phyloP scores from a whole-genome alignment of 2,329 filamentous ascomycete genomes.

The Chaetothyriales sp. region DNA sequence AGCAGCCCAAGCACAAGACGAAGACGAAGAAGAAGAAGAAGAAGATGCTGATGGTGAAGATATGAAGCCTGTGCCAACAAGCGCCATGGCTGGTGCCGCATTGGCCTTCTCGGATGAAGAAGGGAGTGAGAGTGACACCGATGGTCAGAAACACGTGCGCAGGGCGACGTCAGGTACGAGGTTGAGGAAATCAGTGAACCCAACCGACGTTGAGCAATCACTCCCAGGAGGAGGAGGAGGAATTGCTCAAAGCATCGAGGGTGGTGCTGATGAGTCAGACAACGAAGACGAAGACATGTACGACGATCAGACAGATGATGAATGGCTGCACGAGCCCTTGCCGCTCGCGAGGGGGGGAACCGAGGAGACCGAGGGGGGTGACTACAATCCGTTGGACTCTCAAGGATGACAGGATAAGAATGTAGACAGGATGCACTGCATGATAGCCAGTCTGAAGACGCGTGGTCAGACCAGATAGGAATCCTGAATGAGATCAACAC shows the following conservation, averaged over 20 bases:
- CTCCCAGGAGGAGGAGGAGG: neutral
- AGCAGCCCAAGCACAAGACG: constrained; percentile 2
- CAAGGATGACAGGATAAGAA: neutral
- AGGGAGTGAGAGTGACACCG: constrained; percentile 2
- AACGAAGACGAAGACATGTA: constrained; percentile 3
- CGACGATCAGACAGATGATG: constrained; percentile 6
- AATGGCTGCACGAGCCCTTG: constrained; percentile 5
- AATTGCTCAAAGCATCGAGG: neutral
- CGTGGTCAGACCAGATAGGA: too few relatives aligned
- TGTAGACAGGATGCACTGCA: neutral
- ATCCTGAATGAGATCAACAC: neutral
- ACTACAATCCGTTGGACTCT: constrained; percentile 3
- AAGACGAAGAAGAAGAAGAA: constrained; percentile 1
- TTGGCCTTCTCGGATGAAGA: constrained; percentile 15
- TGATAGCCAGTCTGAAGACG: neutral
- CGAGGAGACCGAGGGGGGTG: constrained; percentile 13
- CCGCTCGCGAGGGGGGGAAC: constrained; percentile 12
- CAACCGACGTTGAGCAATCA: neutral
- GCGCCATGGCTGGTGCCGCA: constrained; percentile 12
- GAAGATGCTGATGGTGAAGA: too few relatives aligned
- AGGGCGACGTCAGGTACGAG: neutral
- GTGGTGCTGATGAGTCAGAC: neutral
- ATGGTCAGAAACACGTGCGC: neutral
- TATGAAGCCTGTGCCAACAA: constrained; percentile 10
- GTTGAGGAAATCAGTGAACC: neutral